These are phyloP conservation scores for Monilinia polystroma DNA, from an alignment of 2,329 filamentous ascomycete genomes.

Conservation along the genomic window DNA sequence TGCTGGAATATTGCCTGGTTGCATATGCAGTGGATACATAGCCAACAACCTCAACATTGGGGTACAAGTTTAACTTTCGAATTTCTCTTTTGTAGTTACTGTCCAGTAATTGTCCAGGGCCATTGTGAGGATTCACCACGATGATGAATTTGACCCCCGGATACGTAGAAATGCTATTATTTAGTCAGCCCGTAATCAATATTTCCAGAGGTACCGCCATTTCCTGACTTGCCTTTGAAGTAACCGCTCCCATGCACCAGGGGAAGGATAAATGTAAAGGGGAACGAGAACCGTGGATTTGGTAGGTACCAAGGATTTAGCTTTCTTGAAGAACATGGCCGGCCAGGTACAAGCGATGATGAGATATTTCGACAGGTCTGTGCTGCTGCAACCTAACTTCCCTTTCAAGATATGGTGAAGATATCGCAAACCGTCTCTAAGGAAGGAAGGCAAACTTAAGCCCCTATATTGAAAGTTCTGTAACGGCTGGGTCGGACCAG, in stretches of 20 bases:
- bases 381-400: conserved; percentile 18
- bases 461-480: conserved; percentile 20
- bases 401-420: conserved; percentile 14
- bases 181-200: conserved; percentile 21
- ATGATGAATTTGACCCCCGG: conserved; percentile 31
- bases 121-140: conserved; percentile 36
- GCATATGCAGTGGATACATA: conserved; percentile 44
- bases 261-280: conserved; percentile 31
- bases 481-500: conserved; percentile 16
- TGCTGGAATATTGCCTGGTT: conserved; percentile 19
- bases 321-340: conserved; percentile 11
- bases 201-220: not conserved
- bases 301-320: not conserved
- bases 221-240: conserved; percentile 25
- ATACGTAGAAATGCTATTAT: conserved; percentile 25
- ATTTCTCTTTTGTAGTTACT: conserved; percentile 40
- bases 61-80: conserved; percentile 41
- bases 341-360: not conserved
- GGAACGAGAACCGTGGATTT: conserved; percentile 31
- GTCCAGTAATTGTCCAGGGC: conserved; percentile 41
- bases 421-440: not conserved
- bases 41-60: conserved; percentile 43
- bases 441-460: conserved; percentile 18
- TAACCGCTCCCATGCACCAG: conserved; percentile 30
- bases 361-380: not conserved